Base-by-base conservation (phyloP, 202 grass and related monocot genomes). In the Schoenoplectus tabernaemontani region DNA sequence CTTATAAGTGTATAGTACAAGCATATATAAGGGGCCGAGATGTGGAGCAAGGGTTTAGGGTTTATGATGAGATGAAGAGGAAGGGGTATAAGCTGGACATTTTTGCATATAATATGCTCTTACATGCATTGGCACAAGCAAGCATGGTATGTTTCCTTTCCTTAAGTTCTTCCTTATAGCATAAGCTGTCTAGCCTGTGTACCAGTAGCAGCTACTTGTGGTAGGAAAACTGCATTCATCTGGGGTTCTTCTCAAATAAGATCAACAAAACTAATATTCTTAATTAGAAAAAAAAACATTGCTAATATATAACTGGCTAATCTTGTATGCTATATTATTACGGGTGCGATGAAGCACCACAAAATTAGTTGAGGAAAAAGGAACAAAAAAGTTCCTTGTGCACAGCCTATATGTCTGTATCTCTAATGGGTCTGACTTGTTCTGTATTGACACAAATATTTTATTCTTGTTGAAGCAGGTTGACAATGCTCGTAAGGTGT, bases 11-110 rank as follows among this genome's bases (percentile, higher is more conserved):
- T 78, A 57, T 97, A 42, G 80, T 92, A 50, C 94, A 97, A 80
- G 89, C 94, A 26, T 86, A 92, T 82, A 63, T 97, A 60, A 86
- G 94, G 62, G 88, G 70, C 50, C 83, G 91, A 37, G 87, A 92
- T 17, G 94, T 89, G 17, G 78, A 86, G 8, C 76, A 86, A 50
- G 91, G 87, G n/a, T 90, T 92, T 66, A 20, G 79, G 83, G 81
- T 93, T 83, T 93, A 93, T 7, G 87, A 97, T 34, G 89, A 92
- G 57, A 89, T 97, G 89, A 78, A 78, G 67, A 97, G 84, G 73
- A 92, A 89, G 68, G 94, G 94, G 2, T 89, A 93, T 68, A 93
- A 84, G 87, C 83, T 97, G 32, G 94, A 97, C 59, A 97, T 93
- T 70, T 97, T 93, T 86, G 89, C 86, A 0, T 93, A 93, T 54